A percentile compares a stretch with the other conserved stretches of the same genome.
Evolutionary conservation across 108 stramenopile genomes (phyloP).

Genomic region (Cyclotella baltica): DNA sequence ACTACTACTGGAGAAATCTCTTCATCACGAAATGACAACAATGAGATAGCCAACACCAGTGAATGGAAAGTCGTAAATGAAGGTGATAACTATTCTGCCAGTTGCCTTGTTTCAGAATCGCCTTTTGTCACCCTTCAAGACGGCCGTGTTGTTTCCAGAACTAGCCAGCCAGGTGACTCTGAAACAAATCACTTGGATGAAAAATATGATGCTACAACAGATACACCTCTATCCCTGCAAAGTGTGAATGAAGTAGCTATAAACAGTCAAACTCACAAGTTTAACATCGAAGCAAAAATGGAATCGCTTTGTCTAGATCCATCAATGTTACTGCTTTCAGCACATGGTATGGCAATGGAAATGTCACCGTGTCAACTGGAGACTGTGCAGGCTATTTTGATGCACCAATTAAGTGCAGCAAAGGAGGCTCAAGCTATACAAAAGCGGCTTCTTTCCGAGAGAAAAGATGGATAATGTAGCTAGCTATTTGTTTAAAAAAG

Average conservation of each 20-base stretch:
- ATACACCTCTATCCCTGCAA: constrained; percentile 45
- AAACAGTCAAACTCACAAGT: not conserved
- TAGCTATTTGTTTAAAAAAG: too few species aligned
- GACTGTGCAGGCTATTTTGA: constrained; percentile 61
- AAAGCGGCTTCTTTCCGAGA: constrained; percentile 37
- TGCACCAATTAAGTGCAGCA: constrained; percentile 62
- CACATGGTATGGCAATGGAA: constrained; percentile 77
- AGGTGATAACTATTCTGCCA: not conserved
- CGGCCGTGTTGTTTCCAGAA: constrained; percentile 42
- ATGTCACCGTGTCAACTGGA: constrained; percentile 81
- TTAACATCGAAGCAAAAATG: constrained; percentile 66
- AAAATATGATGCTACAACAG: constrained; percentile 4
- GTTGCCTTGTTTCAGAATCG: not conserved
- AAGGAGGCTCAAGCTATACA: constrained; percentile 65
- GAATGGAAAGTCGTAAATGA: not conserved
- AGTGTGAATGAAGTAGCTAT: constrained; percentile 4
- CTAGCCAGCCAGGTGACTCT: constrained; percentile 12
- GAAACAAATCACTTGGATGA: constrained; percentile 12
- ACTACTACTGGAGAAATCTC: not conserved
- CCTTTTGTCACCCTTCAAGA: constrained; percentile 52
- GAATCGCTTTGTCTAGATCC: constrained; percentile 79
- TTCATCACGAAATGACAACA: not conserved
- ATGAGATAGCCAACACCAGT: not conserved
- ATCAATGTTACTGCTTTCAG: constrained; percentile 66
- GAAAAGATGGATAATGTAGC: not conserved